phyloP scores from a whole-genome alignment of 2,329 filamentous ascomycete genomes.

The Claviceps citrina region DNA sequence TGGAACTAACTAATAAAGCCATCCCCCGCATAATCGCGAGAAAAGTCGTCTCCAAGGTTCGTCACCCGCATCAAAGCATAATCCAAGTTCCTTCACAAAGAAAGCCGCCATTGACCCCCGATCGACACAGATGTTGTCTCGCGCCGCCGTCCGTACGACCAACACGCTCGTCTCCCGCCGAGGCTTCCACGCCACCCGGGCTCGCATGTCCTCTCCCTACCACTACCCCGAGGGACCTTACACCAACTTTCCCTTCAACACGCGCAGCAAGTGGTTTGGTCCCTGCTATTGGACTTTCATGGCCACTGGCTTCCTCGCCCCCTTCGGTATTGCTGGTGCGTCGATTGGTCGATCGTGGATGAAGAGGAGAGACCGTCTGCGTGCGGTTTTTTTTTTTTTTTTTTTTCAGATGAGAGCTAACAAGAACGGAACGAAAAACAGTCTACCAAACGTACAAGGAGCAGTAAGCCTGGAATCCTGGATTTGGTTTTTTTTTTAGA shows the following conservation, averaged over 20 bases:
- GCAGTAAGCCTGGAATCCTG: constrained; percentile 15
- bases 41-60: constrained; percentile 5
- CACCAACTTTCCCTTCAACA: constrained; percentile 95
- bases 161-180: constrained; percentile 66
- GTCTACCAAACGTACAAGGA: constrained; percentile 33
- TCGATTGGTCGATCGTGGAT: constrained; percentile 14
- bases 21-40: too few species aligned
- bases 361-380: too few species aligned
- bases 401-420: constrained; percentile 3
- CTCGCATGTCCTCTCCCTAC: constrained; percentile 78
- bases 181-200: constrained; percentile 82
- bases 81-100: too few species aligned
- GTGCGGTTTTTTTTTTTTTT: too few species aligned
- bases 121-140: constrained; percentile 60
- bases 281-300: constrained; percentile 67
- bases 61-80: constrained; percentile 10
- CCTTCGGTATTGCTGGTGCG: constrained; percentile 49
- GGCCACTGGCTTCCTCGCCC: constrained; percentile 39
- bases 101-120: constrained; percentile 29
- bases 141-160: constrained; percentile 48
- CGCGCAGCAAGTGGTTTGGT: constrained; percentile 72
- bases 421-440: constrained; percentile 12
- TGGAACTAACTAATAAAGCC: too few species aligned
- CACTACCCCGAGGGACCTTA: constrained; percentile 96
- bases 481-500: constrained; percentile 5